These are phyloP conservation scores for Kluyveromyces marxianus DNA, from an alignment of 1,139 yeast species.

Conservation along the genomic window DNA sequence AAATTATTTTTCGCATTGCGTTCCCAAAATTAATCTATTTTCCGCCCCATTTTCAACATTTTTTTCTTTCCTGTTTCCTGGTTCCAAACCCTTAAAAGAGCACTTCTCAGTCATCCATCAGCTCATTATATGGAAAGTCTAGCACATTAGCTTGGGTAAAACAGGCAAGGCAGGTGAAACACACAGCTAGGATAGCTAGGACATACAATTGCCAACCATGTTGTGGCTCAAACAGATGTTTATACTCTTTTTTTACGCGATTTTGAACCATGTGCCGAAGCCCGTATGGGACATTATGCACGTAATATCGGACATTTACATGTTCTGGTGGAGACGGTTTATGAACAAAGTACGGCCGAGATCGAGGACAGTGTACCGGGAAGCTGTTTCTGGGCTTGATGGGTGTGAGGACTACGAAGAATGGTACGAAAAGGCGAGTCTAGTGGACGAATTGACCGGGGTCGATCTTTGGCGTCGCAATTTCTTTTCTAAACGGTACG, in stretches of 20 bases:
- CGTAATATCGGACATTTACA: constrained; percentile 48
- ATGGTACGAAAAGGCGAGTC: constrained; percentile 53
- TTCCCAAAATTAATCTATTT: not conserved
- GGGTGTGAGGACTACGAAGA: constrained; percentile 43
- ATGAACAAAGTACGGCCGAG: constrained; percentile 24
- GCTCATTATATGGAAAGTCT: too few relatives aligned
- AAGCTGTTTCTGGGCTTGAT: constrained; percentile 25
- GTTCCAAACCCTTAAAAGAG: not conserved
- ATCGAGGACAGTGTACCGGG: constrained; percentile 26
- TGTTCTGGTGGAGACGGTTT: constrained; percentile 45
- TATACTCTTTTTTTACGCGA: constrained; percentile 19
- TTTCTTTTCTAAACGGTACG: constrained; percentile 75
- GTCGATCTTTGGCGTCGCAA: constrained; percentile 82
- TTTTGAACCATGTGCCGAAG: constrained; percentile 48
- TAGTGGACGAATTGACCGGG: constrained; percentile 59
- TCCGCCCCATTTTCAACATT: not conserved
- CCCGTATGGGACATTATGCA: constrained; percentile 56
- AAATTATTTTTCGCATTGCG: not conserved
- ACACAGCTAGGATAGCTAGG: too few relatives aligned
- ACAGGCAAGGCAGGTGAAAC: too few relatives aligned
- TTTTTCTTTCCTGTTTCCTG: not conserved
- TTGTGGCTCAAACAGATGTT: constrained; percentile 16
- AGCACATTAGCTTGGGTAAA: too few relatives aligned
- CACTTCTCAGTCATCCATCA: not conserved
- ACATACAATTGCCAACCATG: too few relatives aligned